Conservation (phyloP, 306 rosid species). For the Trifolium dubium region DNA sequence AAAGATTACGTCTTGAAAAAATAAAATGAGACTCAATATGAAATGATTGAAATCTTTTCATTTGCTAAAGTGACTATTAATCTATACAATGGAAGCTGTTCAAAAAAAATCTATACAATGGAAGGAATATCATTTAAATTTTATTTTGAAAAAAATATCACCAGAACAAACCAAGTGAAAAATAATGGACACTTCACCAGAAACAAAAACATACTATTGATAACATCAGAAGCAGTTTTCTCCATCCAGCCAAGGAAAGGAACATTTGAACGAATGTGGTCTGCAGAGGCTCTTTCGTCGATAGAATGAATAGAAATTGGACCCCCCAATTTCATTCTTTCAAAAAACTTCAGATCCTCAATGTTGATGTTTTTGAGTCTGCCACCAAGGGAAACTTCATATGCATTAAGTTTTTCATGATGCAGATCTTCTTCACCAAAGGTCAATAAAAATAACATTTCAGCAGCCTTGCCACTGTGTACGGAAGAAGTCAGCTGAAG, state of each 20-base stretch:
- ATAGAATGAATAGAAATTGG: conserved; percentile 63
- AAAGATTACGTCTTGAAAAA: conserved; percentile 2
- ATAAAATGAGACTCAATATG: conserved; percentile 1
- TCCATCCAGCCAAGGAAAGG: conserved; percentile 82
- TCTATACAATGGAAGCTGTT: neutral
- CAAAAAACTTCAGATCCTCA: conserved; percentile 54
- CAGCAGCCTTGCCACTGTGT: conserved; percentile 51
- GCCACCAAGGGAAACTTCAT: conserved; percentile 64
- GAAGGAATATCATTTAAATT: conserved; percentile 1
- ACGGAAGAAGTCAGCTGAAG: conserved; percentile 50
- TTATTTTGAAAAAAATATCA: neutral
- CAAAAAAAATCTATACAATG: neutral
- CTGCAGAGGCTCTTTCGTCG: conserved; percentile 57
- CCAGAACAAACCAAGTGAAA: conserved; percentile 25
- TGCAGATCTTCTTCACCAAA: conserved; percentile 56
- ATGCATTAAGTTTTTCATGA: conserved; percentile 54
- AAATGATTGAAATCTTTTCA: neutral
- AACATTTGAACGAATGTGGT: conserved; percentile 56
- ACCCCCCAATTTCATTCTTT: conserved; percentile 59
- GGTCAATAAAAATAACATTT: conserved; percentile 63
- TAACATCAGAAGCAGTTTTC: conserved; percentile 69
- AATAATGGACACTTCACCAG: conserved; percentile 22
- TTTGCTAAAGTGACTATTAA: neutral
- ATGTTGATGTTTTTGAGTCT: conserved; percentile 43
- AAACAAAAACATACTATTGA: conserved; percentile 67